Conservation (phyloP, 2,329 filamentous ascomycete genomes). For the Penicillium sp. region DNA sequence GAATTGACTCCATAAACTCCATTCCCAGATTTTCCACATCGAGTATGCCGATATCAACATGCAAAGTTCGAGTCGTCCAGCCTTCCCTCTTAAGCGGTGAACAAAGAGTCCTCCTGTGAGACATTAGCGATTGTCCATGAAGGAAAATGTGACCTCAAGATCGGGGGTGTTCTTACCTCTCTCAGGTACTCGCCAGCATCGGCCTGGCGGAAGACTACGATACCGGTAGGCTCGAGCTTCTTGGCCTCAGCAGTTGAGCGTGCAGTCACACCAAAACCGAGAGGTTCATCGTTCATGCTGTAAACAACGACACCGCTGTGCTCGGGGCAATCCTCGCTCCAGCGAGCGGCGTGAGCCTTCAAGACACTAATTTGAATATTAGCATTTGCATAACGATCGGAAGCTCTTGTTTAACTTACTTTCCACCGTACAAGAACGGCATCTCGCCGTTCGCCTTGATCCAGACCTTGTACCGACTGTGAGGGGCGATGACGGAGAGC, state of each 20-base stretch:
- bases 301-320: constrained; percentile 90
- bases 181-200: constrained; percentile 94
- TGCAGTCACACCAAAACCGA: constrained; percentile 90
- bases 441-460: constrained; percentile 86
- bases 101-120: constrained; percentile 63
- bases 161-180: constrained; percentile 55
- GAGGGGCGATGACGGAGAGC: constrained; percentile 84
- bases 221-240: constrained; percentile 84
- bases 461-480: constrained; percentile 96
- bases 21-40: constrained; percentile 34
- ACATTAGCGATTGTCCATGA: constrained; percentile 19
- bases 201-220: constrained; percentile 86
- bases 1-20: constrained; percentile 33
- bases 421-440: constrained; percentile 80
- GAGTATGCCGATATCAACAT: constrained; percentile 30
- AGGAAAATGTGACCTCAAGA: not conserved
- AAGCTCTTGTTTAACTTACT: constrained; percentile 1
- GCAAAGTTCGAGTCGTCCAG: constrained; percentile 24
- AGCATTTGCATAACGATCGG: not conserved
- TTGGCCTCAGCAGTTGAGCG: constrained; percentile 81
- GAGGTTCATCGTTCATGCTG: constrained; percentile 86
- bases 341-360: constrained; percentile 78
- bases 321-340: constrained; percentile 89
- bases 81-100: constrained; percentile 53
- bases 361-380: constrained; percentile 8